Base-by-base conservation (phyloP, 2,329 filamentous ascomycete genomes). In the Epichloe typhina region DNA sequence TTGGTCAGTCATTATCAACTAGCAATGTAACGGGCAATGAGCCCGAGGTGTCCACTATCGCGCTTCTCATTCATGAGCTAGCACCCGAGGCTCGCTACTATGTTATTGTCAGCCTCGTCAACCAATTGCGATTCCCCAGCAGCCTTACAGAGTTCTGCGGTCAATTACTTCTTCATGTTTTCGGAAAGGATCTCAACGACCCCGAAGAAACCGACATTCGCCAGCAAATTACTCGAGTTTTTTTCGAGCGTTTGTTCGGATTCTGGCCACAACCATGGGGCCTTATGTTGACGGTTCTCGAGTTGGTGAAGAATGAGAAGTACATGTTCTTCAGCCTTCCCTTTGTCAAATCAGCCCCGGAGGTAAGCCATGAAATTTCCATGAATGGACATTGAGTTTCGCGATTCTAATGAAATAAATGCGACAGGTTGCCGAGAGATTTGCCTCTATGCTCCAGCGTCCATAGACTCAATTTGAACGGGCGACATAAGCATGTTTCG, bases 211-310 rank as follows among this genome's bases (percentile, higher is more conserved):
- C 76, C 1, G 85, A 89, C 55, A 83, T 96, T 46, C 86, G 91
- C 37, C 86, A 97, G 69, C 88, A 94, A 65, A 91, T 98, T 52
- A 88, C 88, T 49, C 82, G 91, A 45, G 82, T 96, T 23, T 72
- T 98, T 44, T 74, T 96, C 38, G 93, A 98, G 73, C 82, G 93
- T 46, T 73, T 96, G 45, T 80, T 94, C 53, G 86, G 88, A 21
- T 88, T 88, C 65, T 88, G 90, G 70, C 91, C 91, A 49, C 91
- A 97, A 65, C 91, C 94, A 17, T 97, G 91, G 91, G 94, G 94
- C 12, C 72, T 98, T 42, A 83, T 96, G 64, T 83, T 90, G 55
- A 91, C 89, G 37, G 77, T 95, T 54, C 72, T 93, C 55, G 93
- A 97, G 71, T 77, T 98, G 52, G 75, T 95, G 58, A 94, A 95